Base-by-base conservation (phyloP, 768 basidiomycete genomes). In the Termitomyces sp. region DNA sequence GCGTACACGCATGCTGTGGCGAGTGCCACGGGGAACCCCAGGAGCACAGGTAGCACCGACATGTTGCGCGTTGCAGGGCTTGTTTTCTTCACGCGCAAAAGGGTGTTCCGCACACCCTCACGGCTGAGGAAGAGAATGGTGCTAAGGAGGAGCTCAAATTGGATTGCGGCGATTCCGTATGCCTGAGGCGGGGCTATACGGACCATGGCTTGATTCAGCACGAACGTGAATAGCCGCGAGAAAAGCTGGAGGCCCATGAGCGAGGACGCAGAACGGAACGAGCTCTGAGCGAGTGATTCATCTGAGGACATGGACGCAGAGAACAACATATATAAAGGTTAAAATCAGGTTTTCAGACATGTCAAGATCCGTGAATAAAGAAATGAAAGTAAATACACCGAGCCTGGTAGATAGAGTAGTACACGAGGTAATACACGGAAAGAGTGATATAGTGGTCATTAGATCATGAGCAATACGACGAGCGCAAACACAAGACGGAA, bases 111-210 rank as follows among this genome's bases (percentile, higher is more conserved):
- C 8, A 98, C 83, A 17, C 96, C 96, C 72, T 99, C 97, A n/a
- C 97, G 81, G 38, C 89, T 88, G 8, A 98, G 80, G 72, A 98
- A 98, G 48, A 98, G 79, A 67, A 96, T 91, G 11, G 94, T 94
- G 66, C 89, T 92, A 50, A 92, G 82, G 31, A 98, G 70, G 32
- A 98, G 84, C 71, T 98, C 97, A 73, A 98, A 94, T 68, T 97
- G 96, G 63, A 99, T 91, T 0, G 94, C 86, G 15, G 93, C 94
- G 0, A 92, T 94, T 10, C 96, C 90, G 70, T 93, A 96, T 14
- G 88, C 89, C 38, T 84, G 83, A 0, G 96, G 95, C 0, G 93
- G 87, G 2, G 90, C 88, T 34, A 95, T 79, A 0, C 94, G 87
- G 45, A 98, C 79, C 12, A 98, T 81, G 0, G 85, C 83, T 73